A percentile compares a stretch with the other conserved stretches of the same genome.
Evolutionary conservation across 2,329 filamentous ascomycete genomes (phyloP).

Genomic region (Ophiocordyceps camponoti-saundersi): DNA sequence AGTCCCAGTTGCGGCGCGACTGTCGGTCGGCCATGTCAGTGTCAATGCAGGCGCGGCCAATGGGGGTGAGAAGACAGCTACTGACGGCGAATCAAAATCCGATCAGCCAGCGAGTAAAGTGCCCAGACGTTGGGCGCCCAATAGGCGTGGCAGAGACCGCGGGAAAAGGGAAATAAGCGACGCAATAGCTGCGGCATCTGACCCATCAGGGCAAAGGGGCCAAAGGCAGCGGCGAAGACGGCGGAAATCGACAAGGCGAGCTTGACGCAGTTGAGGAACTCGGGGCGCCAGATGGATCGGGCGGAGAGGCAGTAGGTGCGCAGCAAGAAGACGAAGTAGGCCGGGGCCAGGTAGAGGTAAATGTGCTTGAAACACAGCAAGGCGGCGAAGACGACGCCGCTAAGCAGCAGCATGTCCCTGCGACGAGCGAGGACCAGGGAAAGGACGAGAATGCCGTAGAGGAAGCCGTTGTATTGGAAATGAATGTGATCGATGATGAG

Average conservation of each 20-base stretch:
- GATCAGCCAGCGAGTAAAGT: constrained; percentile 81
- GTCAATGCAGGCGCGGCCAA: not conserved
- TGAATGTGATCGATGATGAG: constrained; percentile 97
- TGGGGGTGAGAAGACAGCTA: constrained; percentile 1
- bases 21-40: constrained; percentile 12
- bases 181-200: constrained; percentile 74
- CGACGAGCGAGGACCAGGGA: constrained; percentile 72
- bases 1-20: constrained; percentile 72
- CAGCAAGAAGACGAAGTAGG: constrained; percentile 90
- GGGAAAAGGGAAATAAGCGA: constrained; percentile 81
- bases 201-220: constrained; percentile 65
- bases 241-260: constrained; percentile 55
- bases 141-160: constrained; percentile 90
- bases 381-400: constrained; percentile 68
- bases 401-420: constrained; percentile 55
- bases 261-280: constrained; percentile 66
- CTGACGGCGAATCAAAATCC: constrained; percentile 65
- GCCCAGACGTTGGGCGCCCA: constrained; percentile 98
- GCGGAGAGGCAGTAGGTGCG: constrained; percentile 73
- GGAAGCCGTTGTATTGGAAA: constrained; percentile 96
- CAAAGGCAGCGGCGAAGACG: constrained; percentile 70
- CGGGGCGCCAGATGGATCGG: constrained; percentile 58
- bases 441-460: constrained; percentile 79
- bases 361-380: constrained; percentile 95
- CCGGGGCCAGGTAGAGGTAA: constrained; percentile 87